Conservation (phyloP, 352 stramenopile genomes). For the Globisporangium solare region DNA sequence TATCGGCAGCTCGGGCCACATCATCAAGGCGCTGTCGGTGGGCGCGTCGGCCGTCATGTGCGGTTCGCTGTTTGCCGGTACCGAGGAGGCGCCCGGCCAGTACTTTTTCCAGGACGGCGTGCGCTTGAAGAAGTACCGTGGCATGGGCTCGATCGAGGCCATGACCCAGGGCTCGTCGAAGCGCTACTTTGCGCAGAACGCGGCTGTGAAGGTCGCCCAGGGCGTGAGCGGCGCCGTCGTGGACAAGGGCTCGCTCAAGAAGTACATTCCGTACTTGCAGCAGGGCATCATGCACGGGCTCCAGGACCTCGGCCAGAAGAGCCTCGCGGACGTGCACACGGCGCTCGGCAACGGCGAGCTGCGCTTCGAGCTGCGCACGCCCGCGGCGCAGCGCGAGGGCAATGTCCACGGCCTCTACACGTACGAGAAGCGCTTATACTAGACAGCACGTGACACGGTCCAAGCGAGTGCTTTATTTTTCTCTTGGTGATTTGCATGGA, state of each 20-base stretch:
- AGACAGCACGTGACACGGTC: constrained; percentile 9
- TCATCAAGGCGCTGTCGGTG: constrained; percentile 97
- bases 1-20: constrained; percentile 98
- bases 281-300: constrained; percentile 98
- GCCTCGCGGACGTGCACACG: constrained; percentile 84
- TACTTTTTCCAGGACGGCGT: constrained; percentile 99
- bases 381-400: constrained; percentile 98
- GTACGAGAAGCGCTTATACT: constrained; percentile 93
- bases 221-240: constrained; percentile 98
- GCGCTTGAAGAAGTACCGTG: constrained; percentile 99
- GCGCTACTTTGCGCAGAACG: constrained; percentile 88
- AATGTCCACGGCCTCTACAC: constrained; percentile 98
- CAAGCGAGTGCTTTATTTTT: constrained; percentile 8
- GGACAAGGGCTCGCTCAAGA: constrained; percentile 98
- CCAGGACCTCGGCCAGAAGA: constrained; percentile 96
- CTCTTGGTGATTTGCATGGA: not conserved
- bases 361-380: constrained; percentile 97
- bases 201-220: constrained; percentile 98
- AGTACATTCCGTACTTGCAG: constrained; percentile 99
- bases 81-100: constrained; percentile 98
- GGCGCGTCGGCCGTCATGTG: constrained; percentile 99
- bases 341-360: constrained; percentile 80
- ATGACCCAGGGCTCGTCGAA: constrained; percentile 97
- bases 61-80: constrained; percentile 99
- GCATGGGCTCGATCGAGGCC: constrained; percentile 99